A percentile compares a stretch with the other conserved stretches of the same genome.
phyloP scores from a whole-genome alignment of 306 rosid species.

The Pyrus communis region DNA sequence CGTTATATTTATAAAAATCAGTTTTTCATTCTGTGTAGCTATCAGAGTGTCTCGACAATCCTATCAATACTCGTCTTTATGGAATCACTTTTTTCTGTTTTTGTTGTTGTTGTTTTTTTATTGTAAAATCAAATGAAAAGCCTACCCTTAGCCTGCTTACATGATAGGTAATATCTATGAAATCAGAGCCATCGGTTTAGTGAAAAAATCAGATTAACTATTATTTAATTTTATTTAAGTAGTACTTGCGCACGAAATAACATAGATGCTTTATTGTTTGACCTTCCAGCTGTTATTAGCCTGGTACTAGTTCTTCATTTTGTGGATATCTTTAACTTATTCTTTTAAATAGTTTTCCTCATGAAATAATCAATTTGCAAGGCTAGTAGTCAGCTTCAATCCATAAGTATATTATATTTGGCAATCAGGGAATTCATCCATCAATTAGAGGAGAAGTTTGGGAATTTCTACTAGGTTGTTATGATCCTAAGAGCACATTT shows the following conservation, averaged over 20 bases:
- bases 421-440: conserved; percentile 89
- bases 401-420: conserved; percentile 8
- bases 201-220: background rate
- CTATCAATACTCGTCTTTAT: background rate
- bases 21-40: conserved; percentile 3
- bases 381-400: background rate
- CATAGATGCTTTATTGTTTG: background rate
- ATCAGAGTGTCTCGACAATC: conserved; percentile 3
- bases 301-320: background rate
- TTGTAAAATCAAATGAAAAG: background rate
- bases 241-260: background rate
- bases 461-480: conserved; percentile 97
- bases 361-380: background rate
- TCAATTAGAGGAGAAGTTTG: conserved; percentile 96
- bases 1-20: background rate
- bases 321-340: background rate
- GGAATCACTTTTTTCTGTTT: background rate
- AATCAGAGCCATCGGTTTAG: background rate
- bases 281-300: background rate
- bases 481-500: conserved; percentile 70
- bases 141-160: background rate
- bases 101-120: background rate
- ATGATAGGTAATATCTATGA: background rate
- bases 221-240: background rate
- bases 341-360: background rate